phyloP scores from a whole-genome alignment of 805 yeast species.

The Hanseniaspora clermontiae region DNA sequence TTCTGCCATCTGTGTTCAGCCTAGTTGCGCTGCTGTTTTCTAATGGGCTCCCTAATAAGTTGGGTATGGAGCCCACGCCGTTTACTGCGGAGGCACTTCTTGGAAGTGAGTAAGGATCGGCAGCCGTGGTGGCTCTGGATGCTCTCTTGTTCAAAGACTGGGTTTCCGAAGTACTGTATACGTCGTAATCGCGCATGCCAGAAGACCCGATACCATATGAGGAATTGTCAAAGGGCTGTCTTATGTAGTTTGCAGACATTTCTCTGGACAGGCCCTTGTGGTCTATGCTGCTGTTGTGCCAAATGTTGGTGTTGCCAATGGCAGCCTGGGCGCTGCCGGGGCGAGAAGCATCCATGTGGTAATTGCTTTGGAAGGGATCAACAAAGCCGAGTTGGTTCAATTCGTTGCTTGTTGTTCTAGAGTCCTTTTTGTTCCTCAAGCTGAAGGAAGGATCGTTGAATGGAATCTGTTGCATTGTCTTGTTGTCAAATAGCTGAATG shows the following conservation, averaged over 20 bases:
- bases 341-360: not conserved
- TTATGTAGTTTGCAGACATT: not conserved
- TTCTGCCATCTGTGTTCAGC: not conserved
- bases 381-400: constrained; percentile 2
- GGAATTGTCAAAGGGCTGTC: not conserved
- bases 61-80: not conserved
- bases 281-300: not conserved
- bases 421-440: constrained; percentile 6
- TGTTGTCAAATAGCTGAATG: constrained; percentile 33
- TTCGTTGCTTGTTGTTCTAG: not conserved
- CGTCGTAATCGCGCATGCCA: not conserved
- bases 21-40: not conserved
- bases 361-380: constrained; percentile 5
- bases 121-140: not conserved
- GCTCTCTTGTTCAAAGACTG: not conserved
- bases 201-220: not conserved
- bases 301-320: constrained; percentile 3
- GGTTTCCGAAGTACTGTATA: not conserved
- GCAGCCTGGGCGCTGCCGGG: not conserved
- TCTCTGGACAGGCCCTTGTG: not conserved
- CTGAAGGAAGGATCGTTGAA: constrained; percentile 16
- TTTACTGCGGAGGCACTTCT: not conserved
- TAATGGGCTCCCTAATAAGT: not conserved
- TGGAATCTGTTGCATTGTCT: constrained; percentile 22
- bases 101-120: not conserved